Evolutionary conservation across 208 protist species (phyloP), one percentile per base, ranked within the genome.

Genomic region (Acanthamoeba lenticulata): DNA sequence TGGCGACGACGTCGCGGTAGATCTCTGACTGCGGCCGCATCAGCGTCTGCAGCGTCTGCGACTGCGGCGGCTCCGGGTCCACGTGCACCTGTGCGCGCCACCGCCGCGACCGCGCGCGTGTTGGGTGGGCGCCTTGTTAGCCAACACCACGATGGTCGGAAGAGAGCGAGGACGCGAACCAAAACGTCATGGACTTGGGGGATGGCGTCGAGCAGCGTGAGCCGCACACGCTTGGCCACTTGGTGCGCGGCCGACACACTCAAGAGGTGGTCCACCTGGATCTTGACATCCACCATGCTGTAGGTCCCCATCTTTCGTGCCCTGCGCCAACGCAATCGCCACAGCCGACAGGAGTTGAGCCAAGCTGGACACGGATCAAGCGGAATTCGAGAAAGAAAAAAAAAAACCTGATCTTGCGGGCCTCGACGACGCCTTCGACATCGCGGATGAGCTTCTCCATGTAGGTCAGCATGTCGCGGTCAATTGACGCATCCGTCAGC

Each of bases 21-120:
- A 79, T 79, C 24, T 79, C 69, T 17, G 69, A 79, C 69, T 79
- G 69, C 40, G 69, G 69, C 44, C 69, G 69, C 69, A 79, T 79
- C 19, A 79, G 69, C 36, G 69, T 79, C 24, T 79, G 69, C 69
- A 79, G 40, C 7, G 69, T 79, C 4, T 79, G 69, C 15, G 69
- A 79, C 69, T 79, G 69, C 69, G 69, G 69, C 27, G 69, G 69
- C 69, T 79, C 69, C 24, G 69, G 69, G 40, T 79, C 69, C 36
- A 79, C 69, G 24, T 79, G 69, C 32, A 79, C 69, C 69, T 79
- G 69, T 17, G 27, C 17, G 55, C 2, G 21, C 19, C 55, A 0
- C 9, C 17, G 3, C n/a, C n/a, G n/a, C n/a, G n/a, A n/a, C n/a
- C n/a, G n/a, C n/a, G n/a, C n/a, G n/a, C n/a, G n/a, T n/a, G n/a